Evolutionary conservation across 2,329 filamentous ascomycete genomes (phyloP), one percentile per base, ranked within the genome.

Genomic region (Xylogone sp.): DNA sequence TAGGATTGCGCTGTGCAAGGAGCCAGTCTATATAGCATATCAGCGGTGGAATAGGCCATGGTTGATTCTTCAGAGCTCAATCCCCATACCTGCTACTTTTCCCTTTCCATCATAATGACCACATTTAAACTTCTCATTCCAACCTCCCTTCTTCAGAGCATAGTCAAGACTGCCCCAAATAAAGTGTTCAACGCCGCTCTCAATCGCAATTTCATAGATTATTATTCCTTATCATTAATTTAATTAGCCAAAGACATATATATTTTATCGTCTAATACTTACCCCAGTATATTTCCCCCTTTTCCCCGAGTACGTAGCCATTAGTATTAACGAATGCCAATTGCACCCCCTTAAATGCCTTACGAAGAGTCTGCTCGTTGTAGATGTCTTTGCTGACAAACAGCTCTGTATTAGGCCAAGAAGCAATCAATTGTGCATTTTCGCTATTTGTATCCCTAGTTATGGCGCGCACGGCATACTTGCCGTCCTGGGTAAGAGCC

Each of bases 101-200:
- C 62, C 65, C 46, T 71, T 70, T 2, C 66, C 71, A 55, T 72
- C 71, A 27, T 69, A 68, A 58, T 73, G 70, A 1, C 69, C 70
- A 2, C 57, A 58, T 4, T 67, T 62, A 52, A 63, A 67, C 31
- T 65, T 63, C 2, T 67, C 60, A 42, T 71, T 60, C 46, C 67
- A 73, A 8, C 59, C 62, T 3, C 63, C 59, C 34, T 69, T 66
- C 57, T 69, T 69, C 24, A 64, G 63, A 2, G 55, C 65, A 52
- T 68, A 71, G 50, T 71, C 68, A n/a, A 72, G 62, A 29, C 67
- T 67, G 0, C 64, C 67, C 50, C 66, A 72, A 29, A 68, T 47
- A 43, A 60, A 66, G 51, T 64, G 64, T 46, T 62, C 59, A 10
- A 65, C 50, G 6, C 58, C 56, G 7, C 49, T 45, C 21, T 59